These are phyloP conservation scores for Periconia macrospinosa DNA, from an alignment of 2,329 filamentous ascomycete species.

Conservation along the genomic window DNA sequence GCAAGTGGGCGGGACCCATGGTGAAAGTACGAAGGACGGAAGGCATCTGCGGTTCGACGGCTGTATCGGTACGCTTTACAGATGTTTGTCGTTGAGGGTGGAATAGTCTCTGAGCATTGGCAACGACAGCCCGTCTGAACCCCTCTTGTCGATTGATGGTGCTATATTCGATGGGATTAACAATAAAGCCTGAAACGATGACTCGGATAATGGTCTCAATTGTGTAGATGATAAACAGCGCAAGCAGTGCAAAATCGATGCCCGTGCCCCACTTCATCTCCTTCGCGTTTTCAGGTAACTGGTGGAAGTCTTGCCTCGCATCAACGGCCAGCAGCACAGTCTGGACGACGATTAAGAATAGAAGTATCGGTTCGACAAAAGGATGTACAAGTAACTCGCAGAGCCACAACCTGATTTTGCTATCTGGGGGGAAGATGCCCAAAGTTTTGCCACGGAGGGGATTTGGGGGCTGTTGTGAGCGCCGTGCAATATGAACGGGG, in stretches of 20 bases:
- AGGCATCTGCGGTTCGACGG: constrained; percentile 53
- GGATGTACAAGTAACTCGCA: constrained; percentile 87
- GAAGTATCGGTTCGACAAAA: constrained; percentile 80
- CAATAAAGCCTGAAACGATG: constrained; percentile 88
- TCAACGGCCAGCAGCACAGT: constrained; percentile 86
- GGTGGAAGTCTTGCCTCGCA: constrained; percentile 71
- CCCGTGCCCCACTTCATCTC: constrained; percentile 66
- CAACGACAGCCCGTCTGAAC: constrained; percentile 70
- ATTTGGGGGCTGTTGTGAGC: constrained; percentile 57
- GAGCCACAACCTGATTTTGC: constrained; percentile 70
- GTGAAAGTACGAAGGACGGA: constrained; percentile 79
- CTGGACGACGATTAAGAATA: constrained; percentile 86
- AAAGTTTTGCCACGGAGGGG: constrained; percentile 84
- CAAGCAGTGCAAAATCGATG: constrained; percentile 80
- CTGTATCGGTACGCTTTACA: constrained; percentile 53
- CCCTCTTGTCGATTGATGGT: constrained; percentile 80
- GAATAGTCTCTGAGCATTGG: constrained; percentile 78
- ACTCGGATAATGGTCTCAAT: constrained; percentile 80
- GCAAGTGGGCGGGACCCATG: constrained; percentile 59
- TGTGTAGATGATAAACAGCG: constrained; percentile 86
- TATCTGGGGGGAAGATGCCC: constrained; percentile 81
- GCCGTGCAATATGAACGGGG: constrained; percentile 44
- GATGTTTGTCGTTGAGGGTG: constrained; percentile 77
- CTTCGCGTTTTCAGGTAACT: constrained; percentile 50
- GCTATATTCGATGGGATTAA: constrained; percentile 90